Evolutionary conservation across 306 rosid species (phyloP).

Genomic region (Gleditsia sinensis): DNA sequence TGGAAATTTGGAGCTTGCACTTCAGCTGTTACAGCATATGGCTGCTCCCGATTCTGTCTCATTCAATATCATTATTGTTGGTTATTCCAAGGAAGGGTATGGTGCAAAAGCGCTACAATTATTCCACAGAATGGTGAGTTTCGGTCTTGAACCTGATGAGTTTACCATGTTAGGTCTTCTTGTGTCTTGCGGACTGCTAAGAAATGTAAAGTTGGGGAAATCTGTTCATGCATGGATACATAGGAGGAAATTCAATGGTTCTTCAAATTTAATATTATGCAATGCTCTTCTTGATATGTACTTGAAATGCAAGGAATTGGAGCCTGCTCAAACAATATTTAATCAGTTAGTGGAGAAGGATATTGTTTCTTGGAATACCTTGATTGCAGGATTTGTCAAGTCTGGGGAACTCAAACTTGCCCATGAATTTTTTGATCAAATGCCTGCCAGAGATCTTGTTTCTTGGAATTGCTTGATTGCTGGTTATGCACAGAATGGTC

Average conservation of each 20-base stretch:
- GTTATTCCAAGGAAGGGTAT: conserved; percentile 48
- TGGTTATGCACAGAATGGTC: conserved; percentile 49
- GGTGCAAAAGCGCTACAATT: conserved; percentile 39
- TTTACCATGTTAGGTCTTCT: conserved; percentile 54
- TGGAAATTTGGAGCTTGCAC: conserved; percentile 42
- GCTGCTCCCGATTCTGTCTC: conserved; percentile 41
- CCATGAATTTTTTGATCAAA: conserved; percentile 41
- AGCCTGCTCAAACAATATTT: conserved; percentile 40
- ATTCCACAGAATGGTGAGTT: conserved; percentile 45
- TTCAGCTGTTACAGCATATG: conserved; percentile 39
- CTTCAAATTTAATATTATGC: conserved; percentile 52
- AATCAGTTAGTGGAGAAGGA: conserved; percentile 46
- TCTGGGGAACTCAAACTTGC: conserved; percentile 54
- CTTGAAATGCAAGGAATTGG: conserved; percentile 48
- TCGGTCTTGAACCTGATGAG: conserved; percentile 50
- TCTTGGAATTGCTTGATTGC: conserved; percentile 66
- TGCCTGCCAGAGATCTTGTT: conserved; percentile 53
- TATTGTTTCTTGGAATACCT: conserved; percentile 56
- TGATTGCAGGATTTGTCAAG: conserved; percentile 54
- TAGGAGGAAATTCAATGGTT: conserved; percentile 40
- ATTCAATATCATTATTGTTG: conserved; percentile 53
- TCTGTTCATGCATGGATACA: conserved; percentile 65
- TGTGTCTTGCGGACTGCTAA: conserved; percentile 46
- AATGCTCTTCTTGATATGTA: conserved; percentile 69
- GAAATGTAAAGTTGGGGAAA: conserved; percentile 49